These are phyloP conservation scores for Clitopilus passeckerianus DNA, from an alignment of 768 basidiomycete genomes.

Conservation along the genomic window DNA sequence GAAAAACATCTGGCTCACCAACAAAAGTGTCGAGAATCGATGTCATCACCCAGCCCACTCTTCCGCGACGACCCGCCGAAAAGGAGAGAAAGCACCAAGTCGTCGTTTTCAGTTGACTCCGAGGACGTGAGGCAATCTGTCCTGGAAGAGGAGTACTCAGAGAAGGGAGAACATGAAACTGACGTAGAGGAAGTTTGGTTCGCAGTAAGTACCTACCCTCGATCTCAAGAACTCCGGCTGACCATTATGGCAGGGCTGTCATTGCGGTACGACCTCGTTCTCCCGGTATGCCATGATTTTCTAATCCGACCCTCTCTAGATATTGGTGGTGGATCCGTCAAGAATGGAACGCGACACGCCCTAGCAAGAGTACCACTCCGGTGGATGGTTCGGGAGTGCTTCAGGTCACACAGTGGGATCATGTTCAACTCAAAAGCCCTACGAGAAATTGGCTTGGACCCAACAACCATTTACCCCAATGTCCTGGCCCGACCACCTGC, in stretches of 20 bases:
- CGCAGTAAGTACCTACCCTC: constrained; percentile 26
- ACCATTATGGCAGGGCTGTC: constrained; percentile 33
- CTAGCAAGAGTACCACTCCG: constrained; percentile 52
- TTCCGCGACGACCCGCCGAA: background rate
- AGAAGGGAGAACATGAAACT: constrained; percentile 13
- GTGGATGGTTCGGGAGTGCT: constrained; percentile 72
- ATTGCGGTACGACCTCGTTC: constrained; percentile 28
- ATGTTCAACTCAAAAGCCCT: constrained; percentile 50
- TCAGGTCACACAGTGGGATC: constrained; percentile 52
- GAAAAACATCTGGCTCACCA: constrained; percentile 21
- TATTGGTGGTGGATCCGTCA: constrained; percentile 54
- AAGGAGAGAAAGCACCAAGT: background rate
- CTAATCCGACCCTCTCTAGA: constrained; percentile 20
- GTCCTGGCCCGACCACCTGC: constrained; percentile 28
- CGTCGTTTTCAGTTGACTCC: background rate
- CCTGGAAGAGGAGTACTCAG: constrained; percentile 6
- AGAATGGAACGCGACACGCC: constrained; percentile 31
- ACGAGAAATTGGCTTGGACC: constrained; percentile 38
- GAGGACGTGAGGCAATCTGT: constrained; percentile 1
- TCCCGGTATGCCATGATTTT: background rate
- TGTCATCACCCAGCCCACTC: background rate
- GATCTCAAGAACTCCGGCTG: background rate
- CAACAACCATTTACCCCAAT: constrained; percentile 28
- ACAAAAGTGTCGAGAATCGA: background rate
- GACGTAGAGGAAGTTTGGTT: constrained; percentile 71